Conservation (phyloP, 1,284 basidiomycete species). For the Entoloma clypeatum region DNA sequence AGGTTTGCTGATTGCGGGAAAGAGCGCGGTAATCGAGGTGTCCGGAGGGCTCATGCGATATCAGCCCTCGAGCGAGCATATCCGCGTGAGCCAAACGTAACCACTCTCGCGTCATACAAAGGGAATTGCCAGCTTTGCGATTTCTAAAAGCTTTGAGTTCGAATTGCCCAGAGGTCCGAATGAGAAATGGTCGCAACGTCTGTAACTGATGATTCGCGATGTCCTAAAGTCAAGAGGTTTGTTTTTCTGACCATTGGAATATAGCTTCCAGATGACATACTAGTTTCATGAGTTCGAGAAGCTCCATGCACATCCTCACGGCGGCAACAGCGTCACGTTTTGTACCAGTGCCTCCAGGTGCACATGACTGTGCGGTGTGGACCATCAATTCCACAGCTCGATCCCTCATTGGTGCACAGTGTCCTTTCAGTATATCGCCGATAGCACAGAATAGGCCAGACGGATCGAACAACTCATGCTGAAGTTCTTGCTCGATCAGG, state of each 20-base stretch:
- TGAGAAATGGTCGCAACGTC: conserved; percentile 80
- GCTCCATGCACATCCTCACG: conserved; percentile 84
- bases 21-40: conserved; percentile 39
- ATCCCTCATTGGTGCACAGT: conserved; percentile 93
- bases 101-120: conserved; percentile 64
- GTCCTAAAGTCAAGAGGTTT: conserved; percentile 52
- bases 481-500: conserved; percentile 79
- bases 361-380: conserved; percentile 55
- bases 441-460: conserved; percentile 77
- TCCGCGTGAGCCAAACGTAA: conserved; percentile 40
- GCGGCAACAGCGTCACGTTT: conserved; percentile 69
- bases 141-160: conserved; percentile 78
- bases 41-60: conserved; percentile 40
- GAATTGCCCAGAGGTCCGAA: conserved; percentile 77
- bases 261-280: conserved; percentile 44
- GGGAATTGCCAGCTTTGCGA: conserved; percentile 43
- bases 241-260: conserved; percentile 15
- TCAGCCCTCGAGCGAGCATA: conserved; percentile 34
- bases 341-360: conserved; percentile 48
- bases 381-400: conserved; percentile 83
- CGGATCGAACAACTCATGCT: conserved; percentile 77
- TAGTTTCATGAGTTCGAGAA: conserved; percentile 93
- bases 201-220: conserved; percentile 95
- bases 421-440: conserved; percentile 80
- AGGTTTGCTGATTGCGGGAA: conserved; percentile 51